Percentiles rank a stretch among this genome's conserved stretches.
phyloP scores from a whole-genome alignment of 2,329 filamentous ascomycete species.

The Tolypocladium capitatum region DNA sequence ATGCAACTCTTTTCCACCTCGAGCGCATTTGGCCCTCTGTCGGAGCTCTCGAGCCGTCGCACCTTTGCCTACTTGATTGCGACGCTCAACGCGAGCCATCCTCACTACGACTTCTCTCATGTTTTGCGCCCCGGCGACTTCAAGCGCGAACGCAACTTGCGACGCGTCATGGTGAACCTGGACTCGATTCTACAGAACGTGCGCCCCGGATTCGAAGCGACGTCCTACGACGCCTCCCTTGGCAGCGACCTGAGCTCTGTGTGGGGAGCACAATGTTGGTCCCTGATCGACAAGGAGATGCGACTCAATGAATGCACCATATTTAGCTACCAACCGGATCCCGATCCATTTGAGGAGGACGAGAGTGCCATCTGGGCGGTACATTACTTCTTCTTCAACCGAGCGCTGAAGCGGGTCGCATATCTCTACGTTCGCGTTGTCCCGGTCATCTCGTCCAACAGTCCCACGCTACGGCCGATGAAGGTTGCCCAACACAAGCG shows the following conservation, averaged over 20 bases:
- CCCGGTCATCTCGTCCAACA: conserved; percentile 55
- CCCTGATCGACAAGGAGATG: conserved; percentile 90
- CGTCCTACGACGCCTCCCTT: conserved; percentile 26
- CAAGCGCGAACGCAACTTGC: conserved; percentile 66
- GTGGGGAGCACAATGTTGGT: conserved; percentile 89
- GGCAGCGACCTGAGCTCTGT: conserved; percentile 40
- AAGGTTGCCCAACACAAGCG: conserved; percentile 15
- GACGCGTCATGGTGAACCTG: conserved; percentile 72
- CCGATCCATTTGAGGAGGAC: conserved; percentile 83
- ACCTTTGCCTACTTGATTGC: conserved; percentile 95
- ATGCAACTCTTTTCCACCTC: conserved; percentile 56
- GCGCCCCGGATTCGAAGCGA: conserved; percentile 46
- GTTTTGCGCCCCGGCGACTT: conserved; percentile 84
- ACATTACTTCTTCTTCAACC: conserved; percentile 98
- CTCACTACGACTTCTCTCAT: conserved; percentile 89
- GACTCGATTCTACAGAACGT: conserved; percentile 82
- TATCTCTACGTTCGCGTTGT: conserved; percentile 91
- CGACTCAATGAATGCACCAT: conserved; percentile 74
- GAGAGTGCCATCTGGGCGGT: conserved; percentile 90
- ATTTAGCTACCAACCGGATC: conserved; percentile 79
- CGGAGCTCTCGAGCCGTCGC: conserved; percentile 74
- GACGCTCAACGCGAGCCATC: conserved; percentile 86
- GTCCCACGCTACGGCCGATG: conserved; percentile 31
- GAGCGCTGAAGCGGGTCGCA: conserved; percentile 76
- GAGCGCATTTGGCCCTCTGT: conserved; percentile 84